Evolutionary conservation across 768 basidiomycete genomes (phyloP).

Genomic region (Lentinula edodes): DNA sequence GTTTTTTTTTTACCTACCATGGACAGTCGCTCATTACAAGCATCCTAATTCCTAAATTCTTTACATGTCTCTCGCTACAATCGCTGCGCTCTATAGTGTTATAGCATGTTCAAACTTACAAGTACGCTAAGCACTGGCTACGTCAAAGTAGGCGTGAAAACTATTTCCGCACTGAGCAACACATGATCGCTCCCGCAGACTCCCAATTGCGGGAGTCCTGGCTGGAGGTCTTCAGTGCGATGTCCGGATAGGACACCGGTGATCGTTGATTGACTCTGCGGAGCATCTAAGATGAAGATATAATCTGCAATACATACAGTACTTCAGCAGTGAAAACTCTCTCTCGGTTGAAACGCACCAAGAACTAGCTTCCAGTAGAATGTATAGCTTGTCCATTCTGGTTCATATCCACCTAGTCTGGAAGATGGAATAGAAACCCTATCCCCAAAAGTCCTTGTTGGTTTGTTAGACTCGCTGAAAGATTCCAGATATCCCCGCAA

Average conservation of each 20-base stretch:
- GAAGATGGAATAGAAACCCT: constrained; percentile 33
- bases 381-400: constrained; percentile 86
- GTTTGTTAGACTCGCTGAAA: constrained; percentile 11
- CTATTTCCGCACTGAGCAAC: constrained; percentile 65
- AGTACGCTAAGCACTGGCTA: neutral
- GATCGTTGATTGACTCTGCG: constrained; percentile 28
- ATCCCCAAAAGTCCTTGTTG: constrained; percentile 43
- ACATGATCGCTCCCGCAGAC: constrained; percentile 88
- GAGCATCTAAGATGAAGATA: constrained; percentile 68
- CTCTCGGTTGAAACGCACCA: constrained; percentile 37
- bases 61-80: neutral
- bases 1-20: neutral
- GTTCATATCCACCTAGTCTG: constrained; percentile 60
- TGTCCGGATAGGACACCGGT: constrained; percentile 60
- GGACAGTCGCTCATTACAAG: constrained; percentile 6
- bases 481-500: constrained; percentile 18
- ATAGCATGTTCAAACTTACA: neutral
- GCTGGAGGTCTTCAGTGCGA: constrained; percentile 47
- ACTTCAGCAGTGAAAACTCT: neutral
- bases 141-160: constrained; percentile 8
- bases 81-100: neutral
- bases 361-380: constrained; percentile 80
- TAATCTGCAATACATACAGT: constrained; percentile 58
- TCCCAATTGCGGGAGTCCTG: constrained; percentile 74
- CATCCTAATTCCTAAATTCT: constrained; percentile 10